These are phyloP conservation scores for Ophiostoma angusticollis DNA, from an alignment of 2,329 filamentous ascomycete species.

Conservation along the genomic window DNA sequence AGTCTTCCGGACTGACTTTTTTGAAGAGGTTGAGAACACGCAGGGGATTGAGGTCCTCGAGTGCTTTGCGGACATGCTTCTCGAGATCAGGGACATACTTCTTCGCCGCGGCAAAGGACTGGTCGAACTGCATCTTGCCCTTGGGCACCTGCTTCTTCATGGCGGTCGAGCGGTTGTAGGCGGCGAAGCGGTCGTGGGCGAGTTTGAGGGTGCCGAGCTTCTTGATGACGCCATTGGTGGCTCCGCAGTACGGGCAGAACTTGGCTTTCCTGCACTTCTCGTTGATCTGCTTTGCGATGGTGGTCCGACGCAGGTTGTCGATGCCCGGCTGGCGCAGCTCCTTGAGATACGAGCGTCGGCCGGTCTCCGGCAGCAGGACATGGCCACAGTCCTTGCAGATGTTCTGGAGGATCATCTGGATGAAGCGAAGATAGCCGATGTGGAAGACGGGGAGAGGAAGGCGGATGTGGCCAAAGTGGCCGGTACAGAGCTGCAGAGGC, in stretches of 20 bases:
- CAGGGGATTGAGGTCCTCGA: conserved; percentile 87
- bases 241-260: conserved; percentile 65
- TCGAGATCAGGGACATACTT: conserved; percentile 71
- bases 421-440: conserved; percentile 89
- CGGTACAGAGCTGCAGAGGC: conserved; percentile 71
- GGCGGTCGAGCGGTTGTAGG: conserved; percentile 79
- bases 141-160: conserved; percentile 70
- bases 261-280: conserved; percentile 82
- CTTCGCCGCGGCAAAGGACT: conserved; percentile 70
- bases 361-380: conserved; percentile 68
- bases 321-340: conserved; percentile 69
- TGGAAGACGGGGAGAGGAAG: conserved; percentile 88
- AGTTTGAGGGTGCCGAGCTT: conserved; percentile 90
- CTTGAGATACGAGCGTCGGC: conserved; percentile 64
- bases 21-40: conserved; percentile 85
- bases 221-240: conserved; percentile 80
- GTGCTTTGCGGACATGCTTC: conserved; percentile 80
- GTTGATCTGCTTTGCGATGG: conserved; percentile 77
- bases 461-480: conserved; percentile 89
- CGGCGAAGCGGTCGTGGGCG: conserved; percentile 80
- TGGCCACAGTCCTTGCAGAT: conserved; percentile 92
- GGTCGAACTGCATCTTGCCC: conserved; percentile 74
- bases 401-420: conserved; percentile 81
- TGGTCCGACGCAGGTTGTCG: conserved; percentile 74
- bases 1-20: conserved; percentile 71